Evolutionary conservation across 1,284 basidiomycete species (phyloP).

Genomic region (Marasmius tenuissimus): DNA sequence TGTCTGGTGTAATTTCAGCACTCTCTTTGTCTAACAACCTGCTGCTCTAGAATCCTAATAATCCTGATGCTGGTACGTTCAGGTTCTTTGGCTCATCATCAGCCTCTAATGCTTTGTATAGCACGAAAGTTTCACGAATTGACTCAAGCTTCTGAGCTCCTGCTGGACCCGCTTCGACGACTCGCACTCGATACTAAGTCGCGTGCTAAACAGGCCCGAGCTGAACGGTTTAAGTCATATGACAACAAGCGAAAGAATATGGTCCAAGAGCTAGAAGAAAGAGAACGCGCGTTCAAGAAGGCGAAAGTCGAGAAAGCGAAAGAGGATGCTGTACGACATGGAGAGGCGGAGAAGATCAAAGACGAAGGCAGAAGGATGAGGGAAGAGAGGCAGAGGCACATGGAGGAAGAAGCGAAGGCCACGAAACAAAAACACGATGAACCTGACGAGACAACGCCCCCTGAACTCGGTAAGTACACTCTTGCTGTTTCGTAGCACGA

Average conservation of each 20-base stretch:
- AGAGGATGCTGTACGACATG: constrained; percentile 54
- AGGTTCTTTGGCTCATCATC: background rate
- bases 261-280: constrained; percentile 82
- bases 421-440: constrained; percentile 37
- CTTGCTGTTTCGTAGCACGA: constrained; percentile 11
- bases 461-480: constrained; percentile 46
- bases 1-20: constrained; percentile 14
- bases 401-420: constrained; percentile 44
- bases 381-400: constrained; percentile 63
- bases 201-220: constrained; percentile 69
- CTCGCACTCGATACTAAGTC: constrained; percentile 83
- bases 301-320: constrained; percentile 60
- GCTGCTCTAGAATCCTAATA: constrained; percentile 65
- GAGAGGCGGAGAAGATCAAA: constrained; percentile 75
- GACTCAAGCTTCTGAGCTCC: constrained; percentile 81
- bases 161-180: constrained; percentile 82
- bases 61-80: constrained; percentile 69
- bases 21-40: constrained; percentile 17
- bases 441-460: constrained; percentile 46
- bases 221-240: constrained; percentile 72
- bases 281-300: constrained; percentile 81
- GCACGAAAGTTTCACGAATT: constrained; percentile 88
- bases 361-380: constrained; percentile 74
- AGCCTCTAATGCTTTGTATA: constrained; percentile 18
- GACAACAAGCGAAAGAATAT: constrained; percentile 80